Evolutionary conservation across 345 rosid species (phyloP), one percentile per base, ranked within the genome.

Genomic region (Citrus cavaleriei): DNA sequence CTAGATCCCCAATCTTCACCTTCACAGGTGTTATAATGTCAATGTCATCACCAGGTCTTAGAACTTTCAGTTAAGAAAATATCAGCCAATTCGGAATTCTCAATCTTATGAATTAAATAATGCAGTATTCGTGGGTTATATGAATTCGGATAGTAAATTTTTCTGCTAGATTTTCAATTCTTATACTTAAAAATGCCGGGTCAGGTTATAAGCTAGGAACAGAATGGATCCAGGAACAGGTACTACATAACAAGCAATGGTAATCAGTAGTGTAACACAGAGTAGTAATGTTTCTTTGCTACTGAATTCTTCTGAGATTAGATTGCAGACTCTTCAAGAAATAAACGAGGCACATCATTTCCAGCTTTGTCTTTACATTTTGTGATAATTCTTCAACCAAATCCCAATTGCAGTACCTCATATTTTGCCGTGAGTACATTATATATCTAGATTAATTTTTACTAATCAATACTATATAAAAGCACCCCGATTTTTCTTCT

Each of bases 1-100:
- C 95, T n/a, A 89, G 78, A 82, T 91, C 93, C n/a, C 95, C 95
- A 61, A 91, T 91, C 84, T 89, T 91, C 74, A 89, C 86, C 92
- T 91, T 73, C 32, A 68, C 30, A 49, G 18, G 76, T n/a, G 12
- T 35, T 70, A 54, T 5, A 18, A 54, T 18, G 22, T 76, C 30
- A 69, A 75, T 13, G 14, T 1, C 71, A 64, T 78, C 42, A 16
- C 27, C 42, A 30, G 64, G 12, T 4, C 46, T 30, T 16, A 66
- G 27, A 67, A 76, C 58, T 70, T 68, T 21, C 30, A 40, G 62
- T 22, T n/a, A 60, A 58, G 27, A 54, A 55, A 70, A 4, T 14
- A 25, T 37, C 19, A 61, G 19, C 54, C 68, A 54, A 64, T 22
- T 51, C 0, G 42, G n/a, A 28, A 49, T 27, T 46, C 55, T 7